Evolutionary conservation across 108 stramenopile species (phyloP).

Genomic region (Cyclotella baltica): DNA sequence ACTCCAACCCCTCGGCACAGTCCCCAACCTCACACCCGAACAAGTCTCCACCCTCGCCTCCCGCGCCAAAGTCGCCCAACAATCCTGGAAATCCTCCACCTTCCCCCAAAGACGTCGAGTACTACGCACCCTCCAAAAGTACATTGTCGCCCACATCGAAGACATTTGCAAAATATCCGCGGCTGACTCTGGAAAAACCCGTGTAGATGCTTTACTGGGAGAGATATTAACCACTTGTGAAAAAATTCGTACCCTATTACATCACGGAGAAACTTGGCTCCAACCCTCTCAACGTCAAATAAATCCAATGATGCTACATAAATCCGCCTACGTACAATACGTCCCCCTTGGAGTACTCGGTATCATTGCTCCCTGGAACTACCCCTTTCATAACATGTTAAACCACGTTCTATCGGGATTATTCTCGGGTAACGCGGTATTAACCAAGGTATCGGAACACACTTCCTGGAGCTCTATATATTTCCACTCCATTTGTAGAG

Average conservation of each 20-base stretch:
- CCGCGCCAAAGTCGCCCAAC: slow-evolving; percentile 89
- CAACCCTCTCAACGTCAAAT: slow-evolving; percentile 72
- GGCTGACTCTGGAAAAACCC: slow-evolving; percentile 91
- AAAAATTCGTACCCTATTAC: slow-evolving; percentile 90
- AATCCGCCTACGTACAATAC: slow-evolving; percentile 96
- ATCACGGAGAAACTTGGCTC: slow-evolving; percentile 92
- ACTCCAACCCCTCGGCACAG: slow-evolving; percentile 78
- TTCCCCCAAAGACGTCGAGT: slow-evolving; percentile 92
- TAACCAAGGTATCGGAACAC: slow-evolving; percentile 96
- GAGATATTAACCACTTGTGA: slow-evolving; percentile 98
- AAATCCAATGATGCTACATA: slow-evolving; percentile 95
- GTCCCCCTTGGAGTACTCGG: slow-evolving; percentile 96
- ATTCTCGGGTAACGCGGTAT: slow-evolving; percentile 97
- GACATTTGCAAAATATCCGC: slow-evolving; percentile 88
- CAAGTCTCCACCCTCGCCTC: slow-evolving; percentile 79
- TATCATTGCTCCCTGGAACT: slow-evolving; percentile 99
- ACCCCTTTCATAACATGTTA: slow-evolving; percentile 97
- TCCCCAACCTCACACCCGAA: slow-evolving; percentile 78
- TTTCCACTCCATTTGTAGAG: slow-evolving; percentile 81
- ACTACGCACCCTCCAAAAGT: slow-evolving; percentile 92
- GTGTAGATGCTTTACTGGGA: slow-evolving; percentile 93
- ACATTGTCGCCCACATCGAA: slow-evolving; percentile 86
- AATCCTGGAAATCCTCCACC: slow-evolving; percentile 87
- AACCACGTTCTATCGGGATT: slow-evolving; percentile 97
- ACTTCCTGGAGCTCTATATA: slow-evolving; percentile 91